These are phyloP conservation scores for Penicillium sp. DNA, from an alignment of 2,329 filamentous ascomycete genomes.

Conservation along the genomic window DNA sequence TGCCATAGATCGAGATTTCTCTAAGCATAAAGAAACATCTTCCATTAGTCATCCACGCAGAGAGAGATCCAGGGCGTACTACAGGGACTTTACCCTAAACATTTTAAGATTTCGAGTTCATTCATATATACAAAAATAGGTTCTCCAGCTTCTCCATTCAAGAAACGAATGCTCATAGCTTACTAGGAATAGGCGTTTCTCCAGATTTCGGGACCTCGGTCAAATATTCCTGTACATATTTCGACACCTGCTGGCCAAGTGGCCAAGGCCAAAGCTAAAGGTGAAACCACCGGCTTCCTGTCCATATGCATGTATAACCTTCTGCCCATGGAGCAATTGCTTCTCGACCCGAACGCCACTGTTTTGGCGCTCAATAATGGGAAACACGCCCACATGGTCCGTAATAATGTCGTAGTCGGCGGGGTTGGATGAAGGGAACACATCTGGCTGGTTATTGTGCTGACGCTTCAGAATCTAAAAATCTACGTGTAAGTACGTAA, in stretches of 20 bases:
- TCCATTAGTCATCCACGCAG: too few species aligned
- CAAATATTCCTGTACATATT: neutral
- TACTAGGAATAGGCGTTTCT: neutral
- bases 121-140: too few species aligned
- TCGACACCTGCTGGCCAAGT: conserved; percentile 2
- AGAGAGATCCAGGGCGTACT: too few species aligned
- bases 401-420: neutral
- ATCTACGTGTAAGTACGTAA: too few species aligned
- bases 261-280: conserved; percentile 26
- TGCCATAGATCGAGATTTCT: too few species aligned
- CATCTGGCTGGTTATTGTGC: neutral
- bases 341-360: conserved; percentile 28
- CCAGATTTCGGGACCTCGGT: neutral
- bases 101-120: too few species aligned
- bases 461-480: neutral
- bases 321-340: conserved; percentile 26
- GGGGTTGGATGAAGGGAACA: neutral
- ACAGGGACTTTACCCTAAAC: too few species aligned
- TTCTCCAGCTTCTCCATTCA: too few species aligned
- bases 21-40: too few species aligned
- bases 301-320: conserved; percentile 32
- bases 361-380: neutral
- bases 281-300: conserved; percentile 27
- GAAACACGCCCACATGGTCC: neutral
- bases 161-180: neutral